These are phyloP conservation scores for Moricandia arvensis DNA, from an alignment of 345 rosid species.

Conservation along the genomic window DNA sequence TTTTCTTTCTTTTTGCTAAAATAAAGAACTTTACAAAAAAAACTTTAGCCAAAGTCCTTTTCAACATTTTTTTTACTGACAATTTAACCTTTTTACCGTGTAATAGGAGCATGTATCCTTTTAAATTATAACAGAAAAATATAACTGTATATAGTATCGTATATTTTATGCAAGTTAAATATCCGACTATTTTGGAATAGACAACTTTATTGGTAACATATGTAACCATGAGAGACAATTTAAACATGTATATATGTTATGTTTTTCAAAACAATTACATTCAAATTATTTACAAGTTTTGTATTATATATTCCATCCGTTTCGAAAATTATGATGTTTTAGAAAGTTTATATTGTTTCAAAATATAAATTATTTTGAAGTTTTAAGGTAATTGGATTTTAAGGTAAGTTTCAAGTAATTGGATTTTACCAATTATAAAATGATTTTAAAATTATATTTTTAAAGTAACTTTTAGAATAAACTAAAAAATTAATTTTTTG, in stretches of 20 bases:
- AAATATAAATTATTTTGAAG: too few species aligned
- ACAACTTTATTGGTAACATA: background rate
- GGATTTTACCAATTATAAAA: too few species aligned
- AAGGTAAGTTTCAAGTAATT: too few species aligned
- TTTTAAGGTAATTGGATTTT: too few species aligned
- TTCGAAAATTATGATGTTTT: too few species aligned
- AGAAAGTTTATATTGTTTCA: too few species aligned
- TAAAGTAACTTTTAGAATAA: too few species aligned
- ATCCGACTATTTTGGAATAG: background rate
- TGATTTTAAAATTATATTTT: too few species aligned
- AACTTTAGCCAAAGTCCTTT: background rate
- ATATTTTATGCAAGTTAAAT: background rate
- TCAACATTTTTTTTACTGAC: background rate
- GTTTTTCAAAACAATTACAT: background rate
- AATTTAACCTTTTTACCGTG: background rate
- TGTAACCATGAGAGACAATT: background rate
- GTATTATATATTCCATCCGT: background rate
- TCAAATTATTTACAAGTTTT: background rate
- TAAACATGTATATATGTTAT: background rate
- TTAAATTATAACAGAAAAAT: background rate
- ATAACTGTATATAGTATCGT: background rate
- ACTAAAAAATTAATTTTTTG: too few species aligned
- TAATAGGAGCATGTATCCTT: background rate
- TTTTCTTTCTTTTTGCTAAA: too few species aligned
- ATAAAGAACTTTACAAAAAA: too few species aligned